These are phyloP conservation scores for Plectranthus barbatus DNA, from an alignment of 257 asterid genomes.

Conservation along the genomic window DNA sequence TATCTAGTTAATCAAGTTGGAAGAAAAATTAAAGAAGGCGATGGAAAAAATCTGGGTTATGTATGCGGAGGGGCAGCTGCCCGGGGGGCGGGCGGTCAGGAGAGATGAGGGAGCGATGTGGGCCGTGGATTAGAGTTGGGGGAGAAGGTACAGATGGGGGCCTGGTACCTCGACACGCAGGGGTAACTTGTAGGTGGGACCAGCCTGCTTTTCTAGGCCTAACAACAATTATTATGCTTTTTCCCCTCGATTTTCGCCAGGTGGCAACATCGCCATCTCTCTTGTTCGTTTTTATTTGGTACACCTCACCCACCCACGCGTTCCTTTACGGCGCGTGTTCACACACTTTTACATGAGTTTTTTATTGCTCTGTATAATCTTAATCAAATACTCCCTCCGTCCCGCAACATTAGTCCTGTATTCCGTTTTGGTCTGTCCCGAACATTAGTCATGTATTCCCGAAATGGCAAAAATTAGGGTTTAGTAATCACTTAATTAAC, in stretches of 20 bases:
- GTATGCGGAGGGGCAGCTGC: constrained; percentile 31
- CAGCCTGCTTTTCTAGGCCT: constrained; percentile 1
- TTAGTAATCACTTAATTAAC: too few species aligned
- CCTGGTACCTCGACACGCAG: constrained; percentile 42
- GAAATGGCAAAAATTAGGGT: too few species aligned
- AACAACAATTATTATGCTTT: background rate
- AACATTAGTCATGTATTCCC: too few species aligned
- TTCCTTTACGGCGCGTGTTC: too few species aligned
- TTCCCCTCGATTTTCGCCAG: constrained; percentile 25
- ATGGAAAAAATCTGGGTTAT: constrained; percentile 7
- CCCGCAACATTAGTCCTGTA: too few species aligned
- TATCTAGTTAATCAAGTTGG: too few species aligned
- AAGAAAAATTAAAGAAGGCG: background rate
- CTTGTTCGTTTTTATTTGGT: constrained; percentile 6
- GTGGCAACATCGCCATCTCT: constrained; percentile 35
- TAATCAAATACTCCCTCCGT: too few species aligned
- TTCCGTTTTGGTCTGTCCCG: too few species aligned
- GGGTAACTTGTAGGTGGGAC: background rate
- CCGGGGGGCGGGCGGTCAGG: constrained; percentile 55
- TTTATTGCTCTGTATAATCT: too few species aligned
- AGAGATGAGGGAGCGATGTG: constrained; percentile 5
- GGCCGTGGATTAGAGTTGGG: constrained; percentile 14
- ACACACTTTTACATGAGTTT: too few species aligned
- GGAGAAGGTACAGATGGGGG: background rate
- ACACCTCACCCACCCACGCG: background rate